Conservation (phyloP, 1,139 yeast species). For the Debaryomyces fabryi region DNA sequence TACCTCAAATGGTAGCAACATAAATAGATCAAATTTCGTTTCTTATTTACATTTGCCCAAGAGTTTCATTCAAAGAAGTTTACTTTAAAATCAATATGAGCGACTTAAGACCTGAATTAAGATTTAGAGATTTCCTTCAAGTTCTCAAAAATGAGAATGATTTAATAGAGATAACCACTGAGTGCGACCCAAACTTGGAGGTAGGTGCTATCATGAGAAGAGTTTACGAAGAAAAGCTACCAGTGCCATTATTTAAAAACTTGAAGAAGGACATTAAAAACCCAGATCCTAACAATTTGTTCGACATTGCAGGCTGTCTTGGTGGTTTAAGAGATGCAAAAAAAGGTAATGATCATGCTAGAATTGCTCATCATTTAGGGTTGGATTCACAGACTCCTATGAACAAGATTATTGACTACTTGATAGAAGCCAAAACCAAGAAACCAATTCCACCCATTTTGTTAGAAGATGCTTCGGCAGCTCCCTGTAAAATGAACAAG, state of each 20-base stretch:
- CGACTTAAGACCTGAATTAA: conserved; percentile 20
- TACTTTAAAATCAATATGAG: not conserved
- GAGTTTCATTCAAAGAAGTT: not conserved
- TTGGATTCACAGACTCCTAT: conserved; percentile 23
- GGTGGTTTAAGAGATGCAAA: conserved; percentile 16
- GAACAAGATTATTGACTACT: conserved; percentile 36
- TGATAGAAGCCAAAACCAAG: conserved; percentile 18
- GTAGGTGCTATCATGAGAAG: conserved; percentile 23
- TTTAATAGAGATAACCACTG: conserved; percentile 18
- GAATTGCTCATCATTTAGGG: conserved; percentile 22
- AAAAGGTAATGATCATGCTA: conserved; percentile 18
- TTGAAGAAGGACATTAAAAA: conserved; percentile 15
- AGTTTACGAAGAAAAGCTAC: conserved; percentile 15
- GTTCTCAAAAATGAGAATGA: conserved; percentile 18
- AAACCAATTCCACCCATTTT: conserved; percentile 15
- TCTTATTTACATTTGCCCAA: not conserved
- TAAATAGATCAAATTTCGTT: not conserved
- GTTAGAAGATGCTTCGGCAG: conserved; percentile 10
- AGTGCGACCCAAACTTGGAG: conserved; percentile 21
- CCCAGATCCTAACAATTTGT: conserved; percentile 15
- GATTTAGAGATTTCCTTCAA: conserved; percentile 21
- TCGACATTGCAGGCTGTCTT: conserved; percentile 18
- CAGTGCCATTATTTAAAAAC: conserved; percentile 20
- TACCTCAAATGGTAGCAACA: not conserved
- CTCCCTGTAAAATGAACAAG: conserved; percentile 18